Conservation (phyloP, 2,329 filamentous ascomycete species). For the Aspergillus japonicus region DNA sequence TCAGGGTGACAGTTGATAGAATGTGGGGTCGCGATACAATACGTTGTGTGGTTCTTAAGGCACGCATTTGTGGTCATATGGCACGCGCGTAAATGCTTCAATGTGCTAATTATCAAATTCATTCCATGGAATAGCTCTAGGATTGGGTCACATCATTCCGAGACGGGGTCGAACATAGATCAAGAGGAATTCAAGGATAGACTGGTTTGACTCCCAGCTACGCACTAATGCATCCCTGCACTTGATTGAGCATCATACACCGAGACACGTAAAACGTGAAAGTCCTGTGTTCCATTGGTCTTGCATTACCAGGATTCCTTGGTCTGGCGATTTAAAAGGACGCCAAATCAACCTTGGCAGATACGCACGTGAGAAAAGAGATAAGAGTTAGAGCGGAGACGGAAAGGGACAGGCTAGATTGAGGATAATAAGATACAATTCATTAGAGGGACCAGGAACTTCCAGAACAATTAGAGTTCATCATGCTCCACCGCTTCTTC, state of each 20-base stretch:
- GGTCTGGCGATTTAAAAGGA: too few relatives aligned
- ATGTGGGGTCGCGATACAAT: neutral
- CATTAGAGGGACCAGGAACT: constrained; percentile 4
- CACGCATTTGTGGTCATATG: neutral
- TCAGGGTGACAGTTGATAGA: neutral
- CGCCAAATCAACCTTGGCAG: neutral
- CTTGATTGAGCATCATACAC: too few relatives aligned
- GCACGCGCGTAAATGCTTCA: neutral
- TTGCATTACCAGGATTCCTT: too few relatives aligned
- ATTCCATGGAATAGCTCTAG: neutral
- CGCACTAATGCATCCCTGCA: too few relatives aligned
- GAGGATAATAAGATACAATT: constrained; percentile 7
- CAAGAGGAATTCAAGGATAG: too few relatives aligned
- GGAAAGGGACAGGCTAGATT: neutral
- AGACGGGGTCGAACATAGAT: too few relatives aligned
- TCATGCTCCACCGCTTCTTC: constrained; percentile 37
- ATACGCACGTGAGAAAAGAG: neutral
- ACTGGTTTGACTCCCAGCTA: too few relatives aligned
- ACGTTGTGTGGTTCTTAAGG: neutral
- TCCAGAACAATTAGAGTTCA: constrained; percentile 34
- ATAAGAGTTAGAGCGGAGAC: neutral
- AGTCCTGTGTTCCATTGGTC: too few relatives aligned
- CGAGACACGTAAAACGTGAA: too few relatives aligned
- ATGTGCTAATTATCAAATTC: neutral
- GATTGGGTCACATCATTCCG: too few relatives aligned